A percentile compares a stretch with the other conserved stretches of the same genome.
Evolutionary conservation across 1,284 basidiomycete genomes (phyloP).

Genomic region (Cystobasidiaceae sp.): DNA sequence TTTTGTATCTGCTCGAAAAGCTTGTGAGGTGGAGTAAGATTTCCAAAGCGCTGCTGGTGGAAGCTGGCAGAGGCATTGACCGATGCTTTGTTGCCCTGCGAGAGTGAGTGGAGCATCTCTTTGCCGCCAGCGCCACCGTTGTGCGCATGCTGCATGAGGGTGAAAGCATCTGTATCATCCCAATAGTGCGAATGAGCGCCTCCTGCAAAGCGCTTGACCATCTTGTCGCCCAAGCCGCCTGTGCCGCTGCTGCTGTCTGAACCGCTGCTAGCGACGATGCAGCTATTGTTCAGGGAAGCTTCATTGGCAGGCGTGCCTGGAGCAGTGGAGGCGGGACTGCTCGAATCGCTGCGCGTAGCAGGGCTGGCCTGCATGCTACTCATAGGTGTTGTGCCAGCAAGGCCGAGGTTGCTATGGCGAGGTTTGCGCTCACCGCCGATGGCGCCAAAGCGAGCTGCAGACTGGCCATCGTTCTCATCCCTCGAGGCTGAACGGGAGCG

Average conservation of each 20-base stretch:
- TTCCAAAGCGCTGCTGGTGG: background rate
- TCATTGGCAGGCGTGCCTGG: constrained; percentile 36
- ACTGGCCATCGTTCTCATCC: background rate
- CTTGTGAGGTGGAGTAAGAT: background rate
- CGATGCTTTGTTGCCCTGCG: too few relatives aligned
- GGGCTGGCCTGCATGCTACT: too few relatives aligned
- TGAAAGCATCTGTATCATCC: too few relatives aligned
- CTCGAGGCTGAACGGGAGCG: background rate
- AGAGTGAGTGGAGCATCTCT: too few relatives aligned
- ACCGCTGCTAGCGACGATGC: constrained; percentile 16
- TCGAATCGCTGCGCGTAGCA: constrained; percentile 18
- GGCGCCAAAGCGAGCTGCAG: constrained; percentile 37
- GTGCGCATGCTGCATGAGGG: too few relatives aligned
- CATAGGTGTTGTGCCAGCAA: background rate
- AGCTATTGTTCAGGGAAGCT: constrained; percentile 4
- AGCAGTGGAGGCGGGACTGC: constrained; percentile 35
- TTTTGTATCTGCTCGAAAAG: constrained; percentile 36
- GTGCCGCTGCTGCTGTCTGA: background rate
- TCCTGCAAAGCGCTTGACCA: constrained; percentile 10
- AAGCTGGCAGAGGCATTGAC: background rate
- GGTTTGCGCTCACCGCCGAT: constrained; percentile 39
- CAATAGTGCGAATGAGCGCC: background rate
- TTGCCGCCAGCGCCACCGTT: too few relatives aligned
- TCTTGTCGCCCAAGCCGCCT: background rate
- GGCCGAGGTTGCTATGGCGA: background rate